Base-by-base conservation (phyloP, 805 yeast species). In the Clavispora carvajalis region DNA sequence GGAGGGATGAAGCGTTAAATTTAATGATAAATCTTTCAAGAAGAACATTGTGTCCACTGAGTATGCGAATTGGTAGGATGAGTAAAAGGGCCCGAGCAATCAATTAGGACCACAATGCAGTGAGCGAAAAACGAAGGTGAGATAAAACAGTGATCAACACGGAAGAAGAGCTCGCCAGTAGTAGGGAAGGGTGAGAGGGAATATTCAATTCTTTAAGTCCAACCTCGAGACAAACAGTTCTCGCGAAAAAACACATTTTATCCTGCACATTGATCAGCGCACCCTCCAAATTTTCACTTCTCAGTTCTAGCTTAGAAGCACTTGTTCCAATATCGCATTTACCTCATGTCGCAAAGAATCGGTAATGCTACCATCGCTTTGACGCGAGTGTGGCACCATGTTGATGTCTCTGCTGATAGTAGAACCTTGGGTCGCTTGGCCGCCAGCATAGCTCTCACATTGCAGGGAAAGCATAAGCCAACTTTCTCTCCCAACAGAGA, bases 391-490 rank as follows among this genome's bases (percentile, higher is more conserved):
- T 93, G 99, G 99, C 98, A 91, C 59, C 96, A 90, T 59, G 85
- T 93, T 25, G 98, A 95, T 60, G 76, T 88, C 25, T 86, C 95
- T 11, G 73, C 78, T 36, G 99, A 93, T 40, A 65, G 71, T 26
- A 77, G 99, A 55, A 82, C 97, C 0, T 65, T 93, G 36, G 99
- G 99, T 59, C 82, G 98, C 58, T 63, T 93, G 42, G 98, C 99
- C 4, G 73, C 95, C 1, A 74, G 82, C 42, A 89, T 93, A 41
- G 97, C 99, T 19, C 71, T 80, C 22, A 81, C 93, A 0, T 73
- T 93, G 31, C 88, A 86, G 65, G 99, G 99, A n/a, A 93, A 93
- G 62, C 97, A 93, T 68, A 93, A 93, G 70, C 99, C 99, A 4
- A 76, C 88, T 0, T 83, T 67, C 49, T 87, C 89, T 54, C 70